Conservation (phyloP, 2,329 filamentous ascomycete species). For the Bipolaris cookei region DNA sequence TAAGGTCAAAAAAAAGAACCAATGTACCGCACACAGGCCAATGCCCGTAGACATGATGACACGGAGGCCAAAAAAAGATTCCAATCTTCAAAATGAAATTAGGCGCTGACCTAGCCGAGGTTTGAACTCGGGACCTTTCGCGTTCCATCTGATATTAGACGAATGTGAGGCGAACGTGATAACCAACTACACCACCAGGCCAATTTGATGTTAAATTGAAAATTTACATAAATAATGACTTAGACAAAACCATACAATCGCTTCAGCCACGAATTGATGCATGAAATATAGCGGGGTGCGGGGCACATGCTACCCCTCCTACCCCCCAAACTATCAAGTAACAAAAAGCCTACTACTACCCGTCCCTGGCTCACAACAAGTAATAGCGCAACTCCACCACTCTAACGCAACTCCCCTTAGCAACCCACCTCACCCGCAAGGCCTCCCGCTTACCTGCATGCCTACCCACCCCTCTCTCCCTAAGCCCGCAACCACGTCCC, state of each 20-base stretch:
- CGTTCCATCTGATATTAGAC: conserved; percentile 3
- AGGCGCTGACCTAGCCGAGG: conserved; percentile 25
- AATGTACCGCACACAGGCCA: background rate
- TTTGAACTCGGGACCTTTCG: conserved; percentile 37
- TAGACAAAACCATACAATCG: too few relatives aligned
- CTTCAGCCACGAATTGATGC: too few relatives aligned
- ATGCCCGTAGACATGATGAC: background rate
- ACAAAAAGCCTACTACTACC: background rate
- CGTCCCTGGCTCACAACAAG: background rate
- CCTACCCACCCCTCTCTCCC: background rate
- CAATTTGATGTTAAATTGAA: conserved; percentile 3
- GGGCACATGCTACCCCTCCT: background rate
- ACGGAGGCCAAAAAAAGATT: background rate
- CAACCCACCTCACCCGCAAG: background rate
- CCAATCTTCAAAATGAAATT: conserved; percentile 11
- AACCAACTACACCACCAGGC: conserved; percentile 39
- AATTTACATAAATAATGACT: too few relatives aligned
- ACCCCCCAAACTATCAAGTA: background rate
- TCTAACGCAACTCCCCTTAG: too few relatives aligned
- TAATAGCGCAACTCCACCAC: too few relatives aligned
- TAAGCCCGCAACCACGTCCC: too few relatives aligned
- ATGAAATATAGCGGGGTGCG: background rate
- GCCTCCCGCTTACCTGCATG: background rate
- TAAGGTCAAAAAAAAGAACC: background rate
- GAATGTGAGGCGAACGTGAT: conserved; percentile 38